phyloP scores from a whole-genome alignment of 2,329 filamentous ascomycete species.

The Rasamsonia emersonii region DNA sequence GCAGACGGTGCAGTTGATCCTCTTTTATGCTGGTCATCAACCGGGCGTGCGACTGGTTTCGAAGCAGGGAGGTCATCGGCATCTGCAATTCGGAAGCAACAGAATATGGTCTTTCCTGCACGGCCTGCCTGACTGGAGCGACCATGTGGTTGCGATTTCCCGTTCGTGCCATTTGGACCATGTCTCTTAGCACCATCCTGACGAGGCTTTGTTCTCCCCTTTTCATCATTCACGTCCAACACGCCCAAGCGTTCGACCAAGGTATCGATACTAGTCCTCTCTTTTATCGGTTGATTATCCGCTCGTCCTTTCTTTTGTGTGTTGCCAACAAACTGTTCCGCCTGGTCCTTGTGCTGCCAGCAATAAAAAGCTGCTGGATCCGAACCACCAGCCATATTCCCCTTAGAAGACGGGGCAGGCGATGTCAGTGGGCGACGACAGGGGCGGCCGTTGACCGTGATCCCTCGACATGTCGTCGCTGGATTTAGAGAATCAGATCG shows the following conservation, averaged over 20 bases:
- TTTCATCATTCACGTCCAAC: conserved; percentile 49
- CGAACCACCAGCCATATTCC: conserved; percentile 15
- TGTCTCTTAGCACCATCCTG: conserved; percentile 10
- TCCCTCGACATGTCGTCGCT: conserved; percentile 74
- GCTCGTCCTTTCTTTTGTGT: neutral
- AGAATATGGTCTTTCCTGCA: conserved; percentile 14
- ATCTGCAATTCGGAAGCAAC: conserved; percentile 26
- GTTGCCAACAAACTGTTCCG: conserved; percentile 30
- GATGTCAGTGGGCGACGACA: conserved; percentile 65
- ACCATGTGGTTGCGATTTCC: too few relatives aligned
- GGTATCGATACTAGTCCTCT: conserved; percentile 75
- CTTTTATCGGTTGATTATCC: conserved; percentile 49
- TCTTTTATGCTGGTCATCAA: conserved; percentile 2
- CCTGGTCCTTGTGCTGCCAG: conserved; percentile 93
- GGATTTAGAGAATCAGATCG: conserved; percentile 81
- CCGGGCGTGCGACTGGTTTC: conserved; percentile 15
- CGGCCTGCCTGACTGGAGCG: conserved; percentile 7
- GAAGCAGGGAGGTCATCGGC: conserved; percentile 18
- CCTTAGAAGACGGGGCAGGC: conserved; percentile 25
- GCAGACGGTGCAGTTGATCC: conserved; percentile 4
- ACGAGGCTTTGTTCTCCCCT: conserved; percentile 8
- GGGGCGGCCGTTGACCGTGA: conserved; percentile 72
- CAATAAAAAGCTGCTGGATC: conserved; percentile 56
- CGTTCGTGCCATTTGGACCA: too few relatives aligned
- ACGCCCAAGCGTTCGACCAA: conserved; percentile 71